Evolutionary conservation across 2,329 filamentous ascomycete species (phyloP).

Genomic region (Cercospora berteroae): DNA sequence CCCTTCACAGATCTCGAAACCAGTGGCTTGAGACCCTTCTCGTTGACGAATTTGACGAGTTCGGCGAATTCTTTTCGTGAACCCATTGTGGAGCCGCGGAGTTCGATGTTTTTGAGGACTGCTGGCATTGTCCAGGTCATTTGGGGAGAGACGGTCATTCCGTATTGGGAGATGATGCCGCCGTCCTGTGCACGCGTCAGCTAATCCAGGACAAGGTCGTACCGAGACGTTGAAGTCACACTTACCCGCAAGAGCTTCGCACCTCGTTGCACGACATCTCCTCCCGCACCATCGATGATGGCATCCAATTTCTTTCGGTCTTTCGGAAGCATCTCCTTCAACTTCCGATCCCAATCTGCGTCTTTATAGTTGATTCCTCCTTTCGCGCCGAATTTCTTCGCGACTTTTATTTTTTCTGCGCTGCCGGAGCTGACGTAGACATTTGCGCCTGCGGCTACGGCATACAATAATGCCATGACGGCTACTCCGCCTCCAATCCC

Average conservation of each 20-base stretch:
- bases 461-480: constrained; percentile 77
- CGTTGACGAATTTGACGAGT: constrained; percentile 78
- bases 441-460: constrained; percentile 67
- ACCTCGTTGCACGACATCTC: constrained; percentile 71
- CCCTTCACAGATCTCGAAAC: constrained; percentile 69
- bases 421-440: constrained; percentile 81
- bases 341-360: constrained; percentile 75
- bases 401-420: constrained; percentile 71
- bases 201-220: background rate
- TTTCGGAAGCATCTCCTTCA: constrained; percentile 60
- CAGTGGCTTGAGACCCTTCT: constrained; percentile 71
- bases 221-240: background rate
- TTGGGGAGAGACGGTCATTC: constrained; percentile 83
- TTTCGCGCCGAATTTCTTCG: constrained; percentile 68
- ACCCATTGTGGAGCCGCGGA: constrained; percentile 86
- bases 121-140: constrained; percentile 85
- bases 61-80: constrained; percentile 85
- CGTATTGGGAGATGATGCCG: constrained; percentile 81
- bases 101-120: constrained; percentile 81
- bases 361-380: constrained; percentile 83
- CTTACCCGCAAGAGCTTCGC: constrained; percentile 64
- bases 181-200: constrained; percentile 52
- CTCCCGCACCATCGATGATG: constrained; percentile 87
- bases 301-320: constrained; percentile 72
- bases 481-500: constrained; percentile 93